phyloP scores from a whole-genome alignment of 1,139 yeast species.

The Candida glucosophila region DNA sequence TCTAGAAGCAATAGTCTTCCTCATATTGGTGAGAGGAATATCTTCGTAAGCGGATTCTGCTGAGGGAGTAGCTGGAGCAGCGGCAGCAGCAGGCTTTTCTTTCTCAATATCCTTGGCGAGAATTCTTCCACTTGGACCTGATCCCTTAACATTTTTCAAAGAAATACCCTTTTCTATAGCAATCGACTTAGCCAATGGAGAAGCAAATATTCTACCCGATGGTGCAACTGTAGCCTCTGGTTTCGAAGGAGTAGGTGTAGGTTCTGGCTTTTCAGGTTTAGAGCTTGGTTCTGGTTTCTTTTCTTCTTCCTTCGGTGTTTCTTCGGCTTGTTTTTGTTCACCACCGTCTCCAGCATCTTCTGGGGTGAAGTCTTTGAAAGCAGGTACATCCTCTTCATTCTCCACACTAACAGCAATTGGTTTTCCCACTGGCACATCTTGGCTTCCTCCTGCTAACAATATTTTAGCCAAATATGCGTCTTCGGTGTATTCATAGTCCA shows the following conservation, averaged over 20 bases:
- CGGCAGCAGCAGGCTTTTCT: constrained; percentile 40
- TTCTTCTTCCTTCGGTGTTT: constrained; percentile 16
- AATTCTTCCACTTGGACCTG: constrained; percentile 95
- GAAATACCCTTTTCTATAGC: constrained; percentile 92
- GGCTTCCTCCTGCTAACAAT: constrained; percentile 75
- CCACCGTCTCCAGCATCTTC: constrained; percentile 78
- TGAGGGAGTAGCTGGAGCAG: constrained; percentile 42
- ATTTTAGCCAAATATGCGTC: constrained; percentile 94
- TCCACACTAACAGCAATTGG: constrained; percentile 97
- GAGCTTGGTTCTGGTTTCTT: constrained; percentile 18
- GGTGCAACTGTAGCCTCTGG: constrained; percentile 15
- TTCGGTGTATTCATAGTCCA: constrained; percentile 99
- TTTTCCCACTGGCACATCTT: constrained; percentile 86
- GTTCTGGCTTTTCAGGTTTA: constrained; percentile 14
- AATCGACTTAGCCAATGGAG: constrained; percentile 89
- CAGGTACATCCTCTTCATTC: constrained; percentile 73
- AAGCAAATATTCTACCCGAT: constrained; percentile 75
- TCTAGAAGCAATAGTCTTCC: constrained; percentile 89
- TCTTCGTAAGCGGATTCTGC: constrained; percentile 63
- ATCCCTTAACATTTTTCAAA: constrained; percentile 74
- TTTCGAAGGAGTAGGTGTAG: constrained; percentile 22
- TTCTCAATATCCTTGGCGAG: constrained; percentile 83
- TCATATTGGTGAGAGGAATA: constrained; percentile 82
- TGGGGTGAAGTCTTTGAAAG: constrained; percentile 77
- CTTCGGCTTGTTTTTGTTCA: too few relatives aligned